Evolutionary conservation across 139 green algal species (phyloP).

Genomic region (Chlorella ohadii): DNA sequence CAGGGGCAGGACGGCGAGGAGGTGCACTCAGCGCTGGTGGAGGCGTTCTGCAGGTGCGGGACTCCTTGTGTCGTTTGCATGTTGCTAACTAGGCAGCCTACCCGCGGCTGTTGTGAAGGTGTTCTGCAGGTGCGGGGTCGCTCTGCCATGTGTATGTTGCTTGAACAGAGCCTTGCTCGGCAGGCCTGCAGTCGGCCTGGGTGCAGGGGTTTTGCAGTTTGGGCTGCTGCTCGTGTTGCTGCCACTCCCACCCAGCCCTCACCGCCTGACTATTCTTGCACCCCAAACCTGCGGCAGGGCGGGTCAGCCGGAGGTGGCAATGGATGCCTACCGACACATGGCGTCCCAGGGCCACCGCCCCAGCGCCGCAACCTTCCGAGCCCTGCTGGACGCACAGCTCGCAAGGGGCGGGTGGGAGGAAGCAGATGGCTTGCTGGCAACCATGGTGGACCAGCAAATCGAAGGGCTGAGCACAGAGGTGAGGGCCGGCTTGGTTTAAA

Average conservation of each 20-base stretch:
- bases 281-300: neutral
- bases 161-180: too few relatives aligned
- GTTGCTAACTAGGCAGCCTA: too few relatives aligned
- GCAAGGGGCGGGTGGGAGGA: slow-evolving; percentile 19
- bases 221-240: neutral
- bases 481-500: neutral
- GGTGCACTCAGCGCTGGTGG: slow-evolving; percentile 81
- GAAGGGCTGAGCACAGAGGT: neutral
- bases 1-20: slow-evolving; percentile 36
- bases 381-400: slow-evolving; percentile 13
- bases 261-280: neutral
- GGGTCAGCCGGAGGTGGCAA: slow-evolving; percentile 17
- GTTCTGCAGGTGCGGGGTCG: too few relatives aligned
- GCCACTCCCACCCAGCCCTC: neutral
- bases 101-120: too few relatives aligned
- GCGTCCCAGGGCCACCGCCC: neutral
- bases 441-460: neutral
- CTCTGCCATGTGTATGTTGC: too few relatives aligned
- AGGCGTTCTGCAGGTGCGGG: slow-evolving; percentile 80
- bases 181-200: slow-evolving; percentile 76
- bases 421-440: neutral
- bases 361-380: neutral
- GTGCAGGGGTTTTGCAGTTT: slow-evolving; percentile 81
- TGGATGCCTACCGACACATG: slow-evolving; percentile 43
- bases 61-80: too few relatives aligned